Evolutionary conservation across 2,329 filamentous ascomycete genomes (phyloP).

Genomic region (Monosporascus sp.): DNA sequence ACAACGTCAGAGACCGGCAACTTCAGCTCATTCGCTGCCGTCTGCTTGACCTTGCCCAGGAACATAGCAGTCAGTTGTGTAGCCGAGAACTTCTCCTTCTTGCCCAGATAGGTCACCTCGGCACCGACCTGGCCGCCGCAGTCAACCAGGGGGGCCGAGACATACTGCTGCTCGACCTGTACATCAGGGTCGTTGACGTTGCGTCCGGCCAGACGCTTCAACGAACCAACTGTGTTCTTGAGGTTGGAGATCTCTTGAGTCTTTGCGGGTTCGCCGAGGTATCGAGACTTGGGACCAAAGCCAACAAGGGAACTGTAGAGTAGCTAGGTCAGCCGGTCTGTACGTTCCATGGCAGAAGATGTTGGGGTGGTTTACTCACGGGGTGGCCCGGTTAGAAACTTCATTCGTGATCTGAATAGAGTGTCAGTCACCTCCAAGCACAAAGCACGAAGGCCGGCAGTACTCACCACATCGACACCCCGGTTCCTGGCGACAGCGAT

Average conservation of each 20-base stretch:
- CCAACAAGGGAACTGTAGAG: conserved; percentile 77
- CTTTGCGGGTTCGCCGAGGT: conserved; percentile 92
- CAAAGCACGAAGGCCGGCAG: conserved; percentile 8
- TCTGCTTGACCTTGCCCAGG: conserved; percentile 89
- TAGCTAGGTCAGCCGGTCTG: conserved; percentile 14
- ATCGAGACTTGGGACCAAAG: conserved; percentile 90
- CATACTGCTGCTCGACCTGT: conserved; percentile 84
- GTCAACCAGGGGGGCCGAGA: conserved; percentile 81
- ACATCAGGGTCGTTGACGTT: conserved; percentile 85
- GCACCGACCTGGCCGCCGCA: conserved; percentile 91
- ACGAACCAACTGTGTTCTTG: conserved; percentile 92
- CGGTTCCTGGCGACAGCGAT: conserved; percentile 97
- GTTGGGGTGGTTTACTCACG: conserved; percentile 58
- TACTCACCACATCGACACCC: conserved; percentile 95
- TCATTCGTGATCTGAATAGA: conserved; percentile 86
- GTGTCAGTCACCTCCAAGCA: conserved; percentile 11
- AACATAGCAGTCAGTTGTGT: conserved; percentile 94
- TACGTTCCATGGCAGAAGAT: conserved; percentile 3
- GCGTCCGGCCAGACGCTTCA: conserved; percentile 91
- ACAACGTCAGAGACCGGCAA: conserved; percentile 89
- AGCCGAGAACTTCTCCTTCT: conserved; percentile 93
- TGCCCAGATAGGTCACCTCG: conserved; percentile 86
- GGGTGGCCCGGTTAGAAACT: conserved; percentile 95
- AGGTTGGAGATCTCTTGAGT: conserved; percentile 99
- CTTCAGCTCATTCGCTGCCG: conserved; percentile 79